These are phyloP conservation scores for Coccinonectria pachysandricola DNA, from an alignment of 2,329 filamentous ascomycete species.

Conservation along the genomic window DNA sequence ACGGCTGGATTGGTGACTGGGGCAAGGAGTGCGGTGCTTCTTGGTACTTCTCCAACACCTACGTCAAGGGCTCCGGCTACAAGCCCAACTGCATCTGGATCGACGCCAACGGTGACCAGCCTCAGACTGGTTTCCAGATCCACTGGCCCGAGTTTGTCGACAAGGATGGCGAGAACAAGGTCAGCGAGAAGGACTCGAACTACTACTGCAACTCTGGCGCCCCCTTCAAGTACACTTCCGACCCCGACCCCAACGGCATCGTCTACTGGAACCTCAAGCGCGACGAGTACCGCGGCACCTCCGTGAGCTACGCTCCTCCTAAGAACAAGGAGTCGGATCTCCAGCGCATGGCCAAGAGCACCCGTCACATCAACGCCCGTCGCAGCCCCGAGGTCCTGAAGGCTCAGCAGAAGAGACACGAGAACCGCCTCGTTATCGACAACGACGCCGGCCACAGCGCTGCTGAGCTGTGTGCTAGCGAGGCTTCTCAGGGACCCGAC, in stretches of 20 bases:
- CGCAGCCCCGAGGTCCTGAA: too few species aligned
- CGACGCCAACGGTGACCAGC: slow-evolving; percentile 8
- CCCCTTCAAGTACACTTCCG: slow-evolving; percentile 4
- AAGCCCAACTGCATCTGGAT: slow-evolving; percentile 9
- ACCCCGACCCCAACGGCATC: slow-evolving; percentile 6
- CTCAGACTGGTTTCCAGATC: slow-evolving; percentile 21
- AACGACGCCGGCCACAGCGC: slow-evolving; percentile 2
- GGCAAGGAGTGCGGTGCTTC: slow-evolving; percentile 5
- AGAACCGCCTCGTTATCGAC: slow-evolving; percentile 3
- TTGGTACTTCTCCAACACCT: slow-evolving; percentile 8
- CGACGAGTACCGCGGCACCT: neutral
- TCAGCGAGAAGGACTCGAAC: slow-evolving; percentile 5
- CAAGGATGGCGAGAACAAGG: slow-evolving; percentile 1
- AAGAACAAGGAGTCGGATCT: too few species aligned
- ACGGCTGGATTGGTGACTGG: slow-evolving; percentile 7
- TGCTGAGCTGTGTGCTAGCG: slow-evolving; percentile 4
- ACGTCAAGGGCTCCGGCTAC: slow-evolving; percentile 1
- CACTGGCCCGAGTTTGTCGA: slow-evolving; percentile 21
- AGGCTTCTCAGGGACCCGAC: slow-evolving; percentile 5
- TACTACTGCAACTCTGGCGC: slow-evolving; percentile 8
- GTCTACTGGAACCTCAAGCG: slow-evolving; percentile 3
- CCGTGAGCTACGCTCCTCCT: neutral
- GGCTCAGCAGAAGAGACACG: too few species aligned
- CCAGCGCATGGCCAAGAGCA: too few species aligned
- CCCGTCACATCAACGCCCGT: slow-evolving; percentile 1